A percentile compares a stretch with the other conserved stretches of the same genome.
Conservation (phyloP, 2,329 filamentous ascomycete species). For the Paraphoma chrysanthemicola region DNA sequence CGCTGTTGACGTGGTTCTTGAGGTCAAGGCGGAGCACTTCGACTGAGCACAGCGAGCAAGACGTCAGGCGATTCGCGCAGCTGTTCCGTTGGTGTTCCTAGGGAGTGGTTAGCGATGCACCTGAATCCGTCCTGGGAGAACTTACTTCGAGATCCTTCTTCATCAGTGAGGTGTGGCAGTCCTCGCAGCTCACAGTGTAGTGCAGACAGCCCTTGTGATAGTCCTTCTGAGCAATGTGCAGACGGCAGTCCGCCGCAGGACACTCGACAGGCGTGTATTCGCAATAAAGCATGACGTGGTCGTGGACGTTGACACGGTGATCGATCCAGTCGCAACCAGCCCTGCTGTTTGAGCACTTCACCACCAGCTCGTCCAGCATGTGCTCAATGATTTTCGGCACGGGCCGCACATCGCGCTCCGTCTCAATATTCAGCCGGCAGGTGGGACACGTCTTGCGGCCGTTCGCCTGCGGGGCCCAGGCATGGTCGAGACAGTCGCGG, state of each 20-base stretch:
- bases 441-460: slow-evolving; percentile 59
- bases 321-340: slow-evolving; percentile 62
- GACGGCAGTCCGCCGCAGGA: slow-evolving; percentile 56
- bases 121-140: neutral
- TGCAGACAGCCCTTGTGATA: slow-evolving; percentile 62
- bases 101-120: slow-evolving; percentile 33
- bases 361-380: slow-evolving; percentile 67
- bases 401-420: slow-evolving; percentile 32
- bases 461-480: slow-evolving; percentile 41
- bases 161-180: slow-evolving; percentile 61
- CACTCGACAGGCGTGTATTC: slow-evolving; percentile 63
- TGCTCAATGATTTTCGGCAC: slow-evolving; percentile 65
- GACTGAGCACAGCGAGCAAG: slow-evolving; percentile 53
- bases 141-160: slow-evolving; percentile 61
- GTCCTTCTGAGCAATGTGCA: slow-evolving; percentile 63
- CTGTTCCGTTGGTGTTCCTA: slow-evolving; percentile 53
- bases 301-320: slow-evolving; percentile 63
- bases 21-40: slow-evolving; percentile 52
- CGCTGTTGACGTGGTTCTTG: slow-evolving; percentile 48
- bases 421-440: slow-evolving; percentile 58
- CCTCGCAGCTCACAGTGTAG: slow-evolving; percentile 58
- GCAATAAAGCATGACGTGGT: slow-evolving; percentile 68
- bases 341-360: slow-evolving; percentile 63
- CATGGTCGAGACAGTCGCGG: slow-evolving; percentile 60
- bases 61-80: slow-evolving; percentile 59